Conservation (phyloP, 2,329 filamentous ascomycete species). For the Penicillium sp. region DNA sequence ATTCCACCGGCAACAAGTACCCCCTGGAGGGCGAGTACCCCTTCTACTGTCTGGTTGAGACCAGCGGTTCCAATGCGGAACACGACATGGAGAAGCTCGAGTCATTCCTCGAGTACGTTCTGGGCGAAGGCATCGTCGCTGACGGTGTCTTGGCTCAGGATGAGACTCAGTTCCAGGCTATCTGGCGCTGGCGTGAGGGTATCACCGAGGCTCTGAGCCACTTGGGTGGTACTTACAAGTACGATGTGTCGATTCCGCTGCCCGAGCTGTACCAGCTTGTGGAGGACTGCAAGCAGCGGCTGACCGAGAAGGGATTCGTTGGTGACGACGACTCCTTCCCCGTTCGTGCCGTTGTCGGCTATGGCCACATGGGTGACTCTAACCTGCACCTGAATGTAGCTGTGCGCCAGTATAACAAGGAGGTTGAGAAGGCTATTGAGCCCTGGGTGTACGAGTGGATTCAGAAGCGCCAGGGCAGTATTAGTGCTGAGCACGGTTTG, state of each 20-base stretch:
- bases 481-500: conserved; percentile 94
- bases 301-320: conserved; percentile 76
- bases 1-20: conserved; percentile 75
- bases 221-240: conserved; percentile 96
- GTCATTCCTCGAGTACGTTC: conserved; percentile 86
- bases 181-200: conserved; percentile 94
- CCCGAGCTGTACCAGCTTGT: conserved; percentile 86
- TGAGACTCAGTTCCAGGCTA: conserved; percentile 81
- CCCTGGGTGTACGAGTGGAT: conserved; percentile 99
- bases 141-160: conserved; percentile 94
- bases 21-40: conserved; percentile 84
- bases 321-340: conserved; percentile 77
- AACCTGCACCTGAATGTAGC: conserved; percentile 94
- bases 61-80: conserved; percentile 90
- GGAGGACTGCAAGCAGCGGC: conserved; percentile 76
- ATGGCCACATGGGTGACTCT: conserved; percentile 97
- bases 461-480: conserved; percentile 82
- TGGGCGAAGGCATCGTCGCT: conserved; percentile 82
- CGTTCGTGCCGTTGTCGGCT: conserved; percentile 89
- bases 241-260: conserved; percentile 94
- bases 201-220: conserved; percentile 88
- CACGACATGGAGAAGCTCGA: conserved; percentile 94
- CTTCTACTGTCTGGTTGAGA: conserved; percentile 97
- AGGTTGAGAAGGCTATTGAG: conserved; percentile 85
- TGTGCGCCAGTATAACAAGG: conserved; percentile 80